Evolutionary conservation across 352 stramenopile species (phyloP).

Genomic region (Peronosclerospora sorghi): DNA sequence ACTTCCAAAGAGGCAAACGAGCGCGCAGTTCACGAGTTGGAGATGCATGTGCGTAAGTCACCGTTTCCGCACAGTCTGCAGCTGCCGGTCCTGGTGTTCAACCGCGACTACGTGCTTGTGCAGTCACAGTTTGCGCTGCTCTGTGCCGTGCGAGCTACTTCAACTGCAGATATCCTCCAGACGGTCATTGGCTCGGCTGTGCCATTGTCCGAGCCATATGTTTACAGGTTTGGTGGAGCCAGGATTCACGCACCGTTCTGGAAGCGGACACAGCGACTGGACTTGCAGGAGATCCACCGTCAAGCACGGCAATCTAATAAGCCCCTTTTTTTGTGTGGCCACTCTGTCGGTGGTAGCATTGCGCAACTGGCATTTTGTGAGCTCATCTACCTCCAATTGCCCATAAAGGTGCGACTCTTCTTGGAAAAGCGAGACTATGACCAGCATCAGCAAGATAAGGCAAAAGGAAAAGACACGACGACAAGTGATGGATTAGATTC

Average conservation of each 20-base stretch:
- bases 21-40: slow-evolving; percentile 25
- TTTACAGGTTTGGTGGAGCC: slow-evolving; percentile 61
- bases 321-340: slow-evolving; percentile 60
- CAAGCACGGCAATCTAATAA: slow-evolving; percentile 42
- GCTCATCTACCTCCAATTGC: slow-evolving; percentile 61
- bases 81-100: slow-evolving; percentile 44
- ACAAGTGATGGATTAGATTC: slow-evolving; percentile 13
- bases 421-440: slow-evolving; percentile 59
- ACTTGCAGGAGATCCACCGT: slow-evolving; percentile 37
- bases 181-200: slow-evolving; percentile 58
- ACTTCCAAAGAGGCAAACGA: slow-evolving; percentile 10
- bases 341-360: slow-evolving; percentile 78
- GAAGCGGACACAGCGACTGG: slow-evolving; percentile 49
- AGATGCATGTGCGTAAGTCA: slow-evolving; percentile 49
- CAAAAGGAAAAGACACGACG: neutral
- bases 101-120: slow-evolving; percentile 41
- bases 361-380: slow-evolving; percentile 69
- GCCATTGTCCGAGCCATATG: slow-evolving; percentile 48
- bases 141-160: slow-evolving; percentile 56
- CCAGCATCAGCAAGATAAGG: slow-evolving; percentile 24
- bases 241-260: slow-evolving; percentile 73
- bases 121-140: slow-evolving; percentile 51
- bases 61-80: slow-evolving; percentile 51
- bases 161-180: slow-evolving; percentile 48
- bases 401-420: slow-evolving; percentile 27